These are phyloP conservation scores for Intubia oerlemansii DNA, from an alignment of 2,329 filamentous ascomycete genomes.

Conservation along the genomic window DNA sequence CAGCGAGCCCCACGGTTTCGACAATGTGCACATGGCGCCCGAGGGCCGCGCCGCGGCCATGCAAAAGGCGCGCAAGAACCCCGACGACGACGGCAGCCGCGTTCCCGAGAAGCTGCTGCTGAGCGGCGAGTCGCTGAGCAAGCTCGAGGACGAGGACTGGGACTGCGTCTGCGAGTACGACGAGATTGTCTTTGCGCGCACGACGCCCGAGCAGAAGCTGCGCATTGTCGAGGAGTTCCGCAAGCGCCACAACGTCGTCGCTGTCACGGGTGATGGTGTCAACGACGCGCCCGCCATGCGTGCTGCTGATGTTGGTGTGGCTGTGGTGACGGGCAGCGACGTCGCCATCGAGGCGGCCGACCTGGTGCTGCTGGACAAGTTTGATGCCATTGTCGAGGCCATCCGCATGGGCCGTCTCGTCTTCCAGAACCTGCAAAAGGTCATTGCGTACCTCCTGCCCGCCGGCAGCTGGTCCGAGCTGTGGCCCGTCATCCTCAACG, in stretches of 20 bases:
- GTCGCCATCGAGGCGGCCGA: conserved; percentile 42
- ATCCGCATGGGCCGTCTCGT: conserved; percentile 43
- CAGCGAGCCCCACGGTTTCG: conserved; percentile 4
- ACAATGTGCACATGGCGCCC: conserved; percentile 3
- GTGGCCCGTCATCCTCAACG: conserved; percentile 7
- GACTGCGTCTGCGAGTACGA: too few species aligned
- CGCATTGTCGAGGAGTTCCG: too few species aligned
- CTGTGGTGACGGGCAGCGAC: too few species aligned
- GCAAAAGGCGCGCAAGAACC: conserved; percentile 13
- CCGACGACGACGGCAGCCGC: conserved; percentile 33
- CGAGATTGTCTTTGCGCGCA: too few species aligned
- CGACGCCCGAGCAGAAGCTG: too few species aligned
- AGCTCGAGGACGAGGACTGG: conserved; percentile 31
- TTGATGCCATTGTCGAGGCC: conserved; percentile 47
- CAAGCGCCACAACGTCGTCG: conserved; percentile 23
- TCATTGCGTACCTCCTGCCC: conserved; percentile 7
- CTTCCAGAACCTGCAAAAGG: conserved; percentile 44
- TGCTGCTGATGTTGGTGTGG: too few species aligned
- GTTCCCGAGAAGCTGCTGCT: too few species aligned
- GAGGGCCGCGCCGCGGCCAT: conserved; percentile 9
- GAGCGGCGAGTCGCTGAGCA: conserved; percentile 33
- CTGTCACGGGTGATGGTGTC: conserved; percentile 54
- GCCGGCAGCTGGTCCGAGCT: conserved; percentile 7
- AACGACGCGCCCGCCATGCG: conserved; percentile 47
- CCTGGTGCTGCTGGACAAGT: conserved; percentile 49